Conservation (phyloP, 805 yeast genomes). For the Candida chilensis region DNA sequence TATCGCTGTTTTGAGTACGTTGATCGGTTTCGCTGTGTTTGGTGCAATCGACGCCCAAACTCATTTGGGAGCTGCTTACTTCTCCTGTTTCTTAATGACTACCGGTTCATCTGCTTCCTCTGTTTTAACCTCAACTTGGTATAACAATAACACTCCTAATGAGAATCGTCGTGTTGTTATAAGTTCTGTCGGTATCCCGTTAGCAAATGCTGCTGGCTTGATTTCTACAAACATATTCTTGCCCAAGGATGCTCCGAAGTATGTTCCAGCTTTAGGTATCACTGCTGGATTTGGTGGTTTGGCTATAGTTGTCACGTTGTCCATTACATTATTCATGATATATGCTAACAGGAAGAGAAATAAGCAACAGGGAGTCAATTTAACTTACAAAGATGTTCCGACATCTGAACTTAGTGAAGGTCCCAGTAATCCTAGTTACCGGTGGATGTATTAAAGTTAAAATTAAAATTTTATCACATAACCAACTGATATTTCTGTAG, state of each 20-base stretch:
- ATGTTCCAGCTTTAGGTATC: constrained; percentile 39
- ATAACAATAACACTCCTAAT: constrained; percentile 38
- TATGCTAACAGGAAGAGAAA: constrained; percentile 33
- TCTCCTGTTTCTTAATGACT: constrained; percentile 36
- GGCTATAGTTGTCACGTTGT: constrained; percentile 20
- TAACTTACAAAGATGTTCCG: constrained; percentile 28
- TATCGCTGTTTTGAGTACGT: constrained; percentile 24
- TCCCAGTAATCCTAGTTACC: constrained; percentile 30
- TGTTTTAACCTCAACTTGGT: constrained; percentile 42
- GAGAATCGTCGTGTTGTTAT: constrained; percentile 34
- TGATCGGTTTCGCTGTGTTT: constrained; percentile 36
- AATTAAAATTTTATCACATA: no score
- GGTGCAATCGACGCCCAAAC: constrained; percentile 29
- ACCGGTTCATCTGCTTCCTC: constrained; percentile 41
- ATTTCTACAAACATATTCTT: constrained; percentile 44
- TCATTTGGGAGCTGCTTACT: constrained; percentile 30
- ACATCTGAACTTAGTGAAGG: constrained; percentile 34
- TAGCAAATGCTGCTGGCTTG: constrained; percentile 50
- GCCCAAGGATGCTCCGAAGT: constrained; percentile 42
- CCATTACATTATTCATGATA: constrained; percentile 22
- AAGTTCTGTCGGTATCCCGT: constrained; percentile 41
- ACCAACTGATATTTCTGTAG: no score
- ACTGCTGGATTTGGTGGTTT: constrained; percentile 37
- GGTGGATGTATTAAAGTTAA: constrained; percentile 41
- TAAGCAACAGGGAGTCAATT: constrained; percentile 23